Evolutionary conservation across 257 asterid genomes (phyloP).

Genomic region (Leptodermis oblonga): DNA sequence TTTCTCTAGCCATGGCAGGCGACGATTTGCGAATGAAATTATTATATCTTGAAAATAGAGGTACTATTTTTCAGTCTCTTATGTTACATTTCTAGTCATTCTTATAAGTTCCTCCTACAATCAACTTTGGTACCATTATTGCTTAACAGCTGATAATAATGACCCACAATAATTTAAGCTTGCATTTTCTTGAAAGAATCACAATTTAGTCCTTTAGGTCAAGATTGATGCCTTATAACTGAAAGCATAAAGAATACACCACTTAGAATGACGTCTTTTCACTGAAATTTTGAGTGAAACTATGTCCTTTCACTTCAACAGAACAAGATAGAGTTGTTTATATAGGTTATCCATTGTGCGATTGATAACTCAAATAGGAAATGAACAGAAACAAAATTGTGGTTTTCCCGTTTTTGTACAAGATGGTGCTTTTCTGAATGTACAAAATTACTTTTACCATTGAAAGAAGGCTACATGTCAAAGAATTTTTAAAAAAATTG

Average conservation of each 20-base stretch:
- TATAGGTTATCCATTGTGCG: neutral
- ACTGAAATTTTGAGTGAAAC: too few relatives aligned
- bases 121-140: neutral
- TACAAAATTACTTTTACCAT: neutral
- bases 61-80: slow-evolving; percentile 30
- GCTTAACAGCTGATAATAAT: neutral
- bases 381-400: neutral
- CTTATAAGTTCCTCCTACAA: neutral
- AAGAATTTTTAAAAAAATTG: neutral
- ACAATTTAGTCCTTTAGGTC: neutral
- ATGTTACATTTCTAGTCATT: neutral
- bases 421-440: neutral
- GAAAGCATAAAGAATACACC: neutral
- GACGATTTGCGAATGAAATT: slow-evolving; percentile 78
- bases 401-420: neutral
- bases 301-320: too few relatives aligned
- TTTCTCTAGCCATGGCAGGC: slow-evolving; percentile 95
- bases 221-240: neutral
- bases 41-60: slow-evolving; percentile 92
- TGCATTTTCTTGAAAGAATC: neutral
- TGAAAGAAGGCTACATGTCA: neutral
- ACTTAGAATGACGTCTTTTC: too few relatives aligned
- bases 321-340: too few relatives aligned
- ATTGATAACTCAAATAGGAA: neutral
- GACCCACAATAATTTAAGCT: neutral